Percentiles rank a stretch among this genome's conserved stretches.
phyloP scores from a whole-genome alignment of 306 rosid species.

The Fragaria iinumae region DNA sequence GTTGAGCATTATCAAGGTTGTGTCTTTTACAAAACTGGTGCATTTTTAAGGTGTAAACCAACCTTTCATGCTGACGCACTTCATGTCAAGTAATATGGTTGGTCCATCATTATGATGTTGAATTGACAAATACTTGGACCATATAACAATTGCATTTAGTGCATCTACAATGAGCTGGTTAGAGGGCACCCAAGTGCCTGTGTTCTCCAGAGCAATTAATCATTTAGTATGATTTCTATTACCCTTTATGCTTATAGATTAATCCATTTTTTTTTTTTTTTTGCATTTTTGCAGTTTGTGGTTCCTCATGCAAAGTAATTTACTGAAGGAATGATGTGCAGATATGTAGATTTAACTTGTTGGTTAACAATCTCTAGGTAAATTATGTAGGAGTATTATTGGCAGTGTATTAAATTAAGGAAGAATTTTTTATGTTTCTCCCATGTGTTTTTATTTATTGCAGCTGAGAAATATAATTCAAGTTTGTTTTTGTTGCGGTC shows the following conservation, averaged over 20 bases:
- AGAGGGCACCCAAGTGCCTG: background rate
- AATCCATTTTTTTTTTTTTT: constrained; percentile 13
- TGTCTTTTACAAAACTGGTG: background rate
- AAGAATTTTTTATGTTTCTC: constrained; percentile 11
- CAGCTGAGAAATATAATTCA: constrained; percentile 12
- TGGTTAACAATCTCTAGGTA: constrained; percentile 35
- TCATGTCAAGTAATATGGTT: background rate
- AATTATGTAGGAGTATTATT: constrained; percentile 31
- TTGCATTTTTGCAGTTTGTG: constrained; percentile 39
- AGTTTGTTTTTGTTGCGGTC: background rate
- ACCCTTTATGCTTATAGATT: background rate
- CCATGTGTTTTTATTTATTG: constrained; percentile 4
- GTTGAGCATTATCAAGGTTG: background rate
- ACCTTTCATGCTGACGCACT: background rate
- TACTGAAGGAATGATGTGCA: constrained; percentile 39
- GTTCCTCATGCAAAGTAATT: constrained; percentile 38
- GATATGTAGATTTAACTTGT: constrained; percentile 41
- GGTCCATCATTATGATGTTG: background rate
- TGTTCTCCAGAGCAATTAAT: background rate
- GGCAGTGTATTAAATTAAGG: constrained; percentile 6
- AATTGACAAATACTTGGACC: background rate
- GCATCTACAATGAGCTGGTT: background rate
- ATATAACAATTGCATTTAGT: background rate
- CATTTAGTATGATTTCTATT: background rate
- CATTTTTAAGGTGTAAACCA: background rate